These are phyloP conservation scores for Pleodorina starrii DNA, from an alignment of 139 green algal genomes.

Conservation along the genomic window DNA sequence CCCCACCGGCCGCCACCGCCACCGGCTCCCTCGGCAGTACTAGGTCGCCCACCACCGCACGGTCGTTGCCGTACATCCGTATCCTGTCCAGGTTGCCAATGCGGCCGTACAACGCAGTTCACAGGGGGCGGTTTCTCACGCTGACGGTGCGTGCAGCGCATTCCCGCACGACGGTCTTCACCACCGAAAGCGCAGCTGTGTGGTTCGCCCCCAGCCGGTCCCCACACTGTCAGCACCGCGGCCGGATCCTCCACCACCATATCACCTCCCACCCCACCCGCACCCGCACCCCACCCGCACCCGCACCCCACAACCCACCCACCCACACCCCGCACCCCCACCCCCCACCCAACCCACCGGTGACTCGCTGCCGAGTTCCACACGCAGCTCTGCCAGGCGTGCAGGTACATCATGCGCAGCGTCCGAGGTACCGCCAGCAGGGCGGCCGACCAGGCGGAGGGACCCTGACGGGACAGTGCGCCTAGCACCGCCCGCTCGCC, in stretches of 20 bases:
- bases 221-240: no score
- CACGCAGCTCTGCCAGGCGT: conserved; percentile 94
- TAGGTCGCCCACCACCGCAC: conserved; percentile 83
- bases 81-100: no score
- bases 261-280: background rate
- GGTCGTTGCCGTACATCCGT: conserved; percentile 61
- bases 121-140: no score
- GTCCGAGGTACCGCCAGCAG: conserved; percentile 83
- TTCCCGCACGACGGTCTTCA: no score
- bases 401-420: conserved; percentile 93
- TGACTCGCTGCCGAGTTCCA: conserved; percentile 87
- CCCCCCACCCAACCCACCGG: background rate
- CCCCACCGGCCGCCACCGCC: background rate
- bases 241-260: no score
- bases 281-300: background rate
- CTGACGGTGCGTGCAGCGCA: no score
- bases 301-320: background rate
- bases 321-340: background rate
- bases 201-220: no score
- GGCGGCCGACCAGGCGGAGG: conserved; percentile 49
- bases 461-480: conserved; percentile 21
- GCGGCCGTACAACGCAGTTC: no score
- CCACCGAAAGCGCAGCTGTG: no score
- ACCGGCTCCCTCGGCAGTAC: conserved; percentile 66
- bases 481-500: conserved; percentile 76